Evolutionary conservation across 2,329 filamentous ascomycete species (phyloP), one percentile per base, ranked within the genome.

Genomic region (Aspergillus ibericus): DNA sequence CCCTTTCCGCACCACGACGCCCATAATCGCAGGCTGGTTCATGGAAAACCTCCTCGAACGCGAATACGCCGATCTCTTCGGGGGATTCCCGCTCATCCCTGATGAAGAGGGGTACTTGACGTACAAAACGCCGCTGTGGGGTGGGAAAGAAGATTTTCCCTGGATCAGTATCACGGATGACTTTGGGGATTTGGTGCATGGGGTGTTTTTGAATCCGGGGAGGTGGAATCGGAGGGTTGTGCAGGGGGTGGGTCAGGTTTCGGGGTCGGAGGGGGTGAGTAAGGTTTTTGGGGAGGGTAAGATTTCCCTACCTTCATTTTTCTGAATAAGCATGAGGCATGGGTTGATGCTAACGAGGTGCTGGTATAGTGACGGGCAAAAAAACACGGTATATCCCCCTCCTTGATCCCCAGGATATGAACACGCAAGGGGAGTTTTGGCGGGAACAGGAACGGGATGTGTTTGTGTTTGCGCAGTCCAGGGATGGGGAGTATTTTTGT

Each of bases 171-270:
- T 80, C 3, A 61, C 59, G 0, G 71, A 77, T 34, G 78, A 81
- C 63, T 81, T 72, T 56, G 79, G 79, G 4, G 79, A 81, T 53
- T 70, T 81, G 16, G 74, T 81, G 10, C 79, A 81, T 7, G 79
- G 78, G 2, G 68, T 79, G 3, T 75, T 81, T 16, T 68, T 81
- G 7, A 68, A 73, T 12, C 78, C 78, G 1, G 67, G 67, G 46
- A 69, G 70, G 38, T 77, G 75, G 66, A 72, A 73, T 59, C 71
- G 74, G 1, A 63, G 61, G 4, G 63, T 77, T 0, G 61, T 80
- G 0, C 78, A 79, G 13, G 76, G 70, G 1, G 66, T 76, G 42
- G 80, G 78, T 59, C 64, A 72, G 20, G 69, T 74, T 8, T 59
- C 60, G 7, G 71, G 69, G 0, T 67, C 74, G 5, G 69, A 71